phyloP scores from a whole-genome alignment of 306 rosid genomes.

The Parietaria judaica region DNA sequence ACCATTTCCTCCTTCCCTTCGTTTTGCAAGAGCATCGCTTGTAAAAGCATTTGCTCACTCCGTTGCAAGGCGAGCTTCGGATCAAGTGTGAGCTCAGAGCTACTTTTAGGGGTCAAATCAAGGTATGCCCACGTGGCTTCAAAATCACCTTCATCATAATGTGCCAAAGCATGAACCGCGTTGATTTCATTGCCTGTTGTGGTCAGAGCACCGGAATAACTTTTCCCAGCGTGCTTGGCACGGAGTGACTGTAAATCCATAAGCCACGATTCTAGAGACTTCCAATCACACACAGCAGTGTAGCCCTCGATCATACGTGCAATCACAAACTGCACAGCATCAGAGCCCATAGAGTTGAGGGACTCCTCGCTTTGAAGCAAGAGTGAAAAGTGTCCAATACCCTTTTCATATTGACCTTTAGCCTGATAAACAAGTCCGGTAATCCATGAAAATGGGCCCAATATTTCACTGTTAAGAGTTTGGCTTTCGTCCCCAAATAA shows the following conservation, averaged over 20 bases:
- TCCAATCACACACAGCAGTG: slow-evolving; percentile 87
- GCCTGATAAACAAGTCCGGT: slow-evolving; percentile 87
- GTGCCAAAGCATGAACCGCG: slow-evolving; percentile 91
- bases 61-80: slow-evolving; percentile 89
- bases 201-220: slow-evolving; percentile 87
- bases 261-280: slow-evolving; percentile 86
- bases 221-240: slow-evolving; percentile 79
- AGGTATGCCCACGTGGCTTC: slow-evolving; percentile 87
- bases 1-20: slow-evolving; percentile 61
- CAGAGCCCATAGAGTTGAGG: slow-evolving; percentile 73
- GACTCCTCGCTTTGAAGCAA: slow-evolving; percentile 73
- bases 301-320: slow-evolving; percentile 84
- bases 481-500: slow-evolving; percentile 64
- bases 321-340: slow-evolving; percentile 85
- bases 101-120: slow-evolving; percentile 94
- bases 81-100: slow-evolving; percentile 86
- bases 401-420: slow-evolving; percentile 81
- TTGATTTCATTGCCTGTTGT: slow-evolving; percentile 89
- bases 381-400: slow-evolving; percentile 78
- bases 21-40: slow-evolving; percentile 67
- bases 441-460: slow-evolving; percentile 69
- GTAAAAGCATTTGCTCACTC: slow-evolving; percentile 98
- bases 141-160: slow-evolving; percentile 81
- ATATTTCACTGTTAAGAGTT: slow-evolving; percentile 26
- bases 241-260: slow-evolving; percentile 86